These are phyloP conservation scores for Lentinula edodes DNA, from an alignment of 768 basidiomycete genomes.

Conservation along the genomic window DNA sequence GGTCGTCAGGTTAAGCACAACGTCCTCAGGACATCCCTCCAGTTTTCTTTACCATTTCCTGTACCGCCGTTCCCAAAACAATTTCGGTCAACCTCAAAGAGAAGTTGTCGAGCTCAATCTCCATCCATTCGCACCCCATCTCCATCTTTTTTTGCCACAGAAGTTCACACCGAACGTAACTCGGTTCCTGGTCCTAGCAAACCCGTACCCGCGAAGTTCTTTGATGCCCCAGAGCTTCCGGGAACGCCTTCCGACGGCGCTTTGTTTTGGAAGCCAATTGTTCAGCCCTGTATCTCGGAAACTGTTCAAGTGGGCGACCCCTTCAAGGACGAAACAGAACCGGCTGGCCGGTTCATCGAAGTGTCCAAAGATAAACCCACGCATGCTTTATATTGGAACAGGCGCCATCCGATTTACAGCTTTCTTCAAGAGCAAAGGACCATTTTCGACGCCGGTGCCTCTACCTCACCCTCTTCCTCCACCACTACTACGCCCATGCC, in stretches of 20 bases:
- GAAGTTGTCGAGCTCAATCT: too few species aligned
- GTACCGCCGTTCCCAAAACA: too few species aligned
- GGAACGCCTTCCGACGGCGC: too few species aligned
- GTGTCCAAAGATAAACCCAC: slow-evolving; percentile 39
- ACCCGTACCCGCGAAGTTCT: slow-evolving; percentile 79
- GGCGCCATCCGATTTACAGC: slow-evolving; percentile 30
- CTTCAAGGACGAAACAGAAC: slow-evolving; percentile 32
- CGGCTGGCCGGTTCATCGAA: slow-evolving; percentile 33
- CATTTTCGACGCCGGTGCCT: slow-evolving; percentile 13
- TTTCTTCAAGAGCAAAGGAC: slow-evolving; percentile 12
- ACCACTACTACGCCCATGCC: slow-evolving; percentile 80
- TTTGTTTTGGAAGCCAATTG: slow-evolving; percentile 66
- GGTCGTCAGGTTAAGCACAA: too few species aligned
- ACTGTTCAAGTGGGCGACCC: slow-evolving; percentile 43
- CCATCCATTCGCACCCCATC: too few species aligned
- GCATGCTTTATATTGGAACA: slow-evolving; percentile 18
- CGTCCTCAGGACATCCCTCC: too few species aligned
- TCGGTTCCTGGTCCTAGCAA: too few species aligned
- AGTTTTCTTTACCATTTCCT: too few species aligned
- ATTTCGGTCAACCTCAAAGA: too few species aligned
- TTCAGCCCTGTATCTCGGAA: slow-evolving; percentile 66
- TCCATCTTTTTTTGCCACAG: too few species aligned
- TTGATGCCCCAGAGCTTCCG: slow-evolving; percentile 80
- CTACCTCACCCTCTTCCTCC: slow-evolving; percentile 56
- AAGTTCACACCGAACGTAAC: too few species aligned